Conservation (phyloP, 2,329 filamentous ascomycete species). For the Neonectria hederae region DNA sequence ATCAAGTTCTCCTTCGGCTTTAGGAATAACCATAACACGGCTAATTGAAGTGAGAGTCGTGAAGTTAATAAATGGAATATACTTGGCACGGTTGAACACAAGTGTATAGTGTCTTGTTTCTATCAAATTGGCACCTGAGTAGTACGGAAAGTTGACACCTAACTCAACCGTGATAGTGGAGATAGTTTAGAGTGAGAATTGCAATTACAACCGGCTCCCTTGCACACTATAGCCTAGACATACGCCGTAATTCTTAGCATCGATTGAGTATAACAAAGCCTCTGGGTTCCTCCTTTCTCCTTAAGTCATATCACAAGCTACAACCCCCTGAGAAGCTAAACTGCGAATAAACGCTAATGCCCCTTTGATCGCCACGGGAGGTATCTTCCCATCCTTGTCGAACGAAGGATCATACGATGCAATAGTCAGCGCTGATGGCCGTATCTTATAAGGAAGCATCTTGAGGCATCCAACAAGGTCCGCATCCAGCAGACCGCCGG, state of each 20-base stretch:
- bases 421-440: constrained; percentile 31
- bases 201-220: too few relatives aligned
- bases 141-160: too few relatives aligned
- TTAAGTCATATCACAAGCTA: neutral
- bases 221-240: neutral
- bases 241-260: neutral
- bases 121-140: too few relatives aligned
- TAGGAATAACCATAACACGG: neutral
- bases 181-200: neutral
- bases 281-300: too few relatives aligned
- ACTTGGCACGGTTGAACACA: too few relatives aligned
- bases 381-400: constrained; percentile 28
- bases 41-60: neutral
- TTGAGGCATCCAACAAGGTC: constrained; percentile 36
- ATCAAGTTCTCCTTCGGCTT: too few relatives aligned
- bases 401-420: constrained; percentile 39
- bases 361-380: constrained; percentile 28
- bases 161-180: too few relatives aligned
- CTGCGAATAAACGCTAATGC: constrained; percentile 25
- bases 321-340: constrained; percentile 20
- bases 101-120: too few relatives aligned
- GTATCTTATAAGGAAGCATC: constrained; percentile 25
- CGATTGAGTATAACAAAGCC: neutral
- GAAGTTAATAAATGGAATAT: neutral
- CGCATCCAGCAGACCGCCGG: constrained; percentile 45